A percentile compares a stretch with the other conserved stretches of the same genome.
These are phyloP conservation scores for Alternaria postmessia DNA, from an alignment of 2,329 filamentous ascomycete species.

Conservation along the genomic window DNA sequence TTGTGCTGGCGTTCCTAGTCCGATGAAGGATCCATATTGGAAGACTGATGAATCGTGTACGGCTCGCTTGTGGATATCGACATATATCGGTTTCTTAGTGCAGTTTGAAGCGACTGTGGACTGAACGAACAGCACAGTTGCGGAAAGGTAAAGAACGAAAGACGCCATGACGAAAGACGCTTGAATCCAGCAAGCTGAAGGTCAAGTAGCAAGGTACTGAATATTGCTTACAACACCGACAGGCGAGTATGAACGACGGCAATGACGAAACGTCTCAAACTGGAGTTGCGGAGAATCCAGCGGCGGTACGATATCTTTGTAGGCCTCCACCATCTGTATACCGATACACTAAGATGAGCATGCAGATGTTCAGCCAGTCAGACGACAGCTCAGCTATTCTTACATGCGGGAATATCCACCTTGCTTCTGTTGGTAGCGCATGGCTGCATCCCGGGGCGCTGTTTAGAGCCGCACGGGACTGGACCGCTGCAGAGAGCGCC, in stretches of 20 bases:
- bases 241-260: conserved; percentile 24
- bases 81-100: conserved; percentile 51
- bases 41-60: conserved; percentile 52
- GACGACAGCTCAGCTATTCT: conserved; percentile 37
- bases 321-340: conserved; percentile 34
- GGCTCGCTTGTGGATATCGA: conserved; percentile 55
- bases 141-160: conserved; percentile 35
- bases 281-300: conserved; percentile 20
- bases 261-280: conserved; percentile 36
- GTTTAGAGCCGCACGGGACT: conserved; percentile 33
- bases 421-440: conserved; percentile 29
- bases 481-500: conserved; percentile 34
- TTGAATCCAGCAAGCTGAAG: conserved; percentile 43
- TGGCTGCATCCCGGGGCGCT: conserved; percentile 28
- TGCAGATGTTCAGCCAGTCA: conserved; percentile 37
- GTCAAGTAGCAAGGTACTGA: conserved; percentile 18
- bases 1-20: conserved; percentile 53
- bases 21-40: conserved; percentile 57
- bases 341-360: conserved; percentile 36
- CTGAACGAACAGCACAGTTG: conserved; percentile 48
- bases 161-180: conserved; percentile 40
- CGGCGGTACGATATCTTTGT: conserved; percentile 46
- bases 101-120: conserved; percentile 51
- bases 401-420: conserved; percentile 27
- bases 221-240: conserved; percentile 10